Percentiles rank a stretch among this genome's conserved stretches.
phyloP scores from a whole-genome alignment of 495 filamentous ascomycete genomes.

The Xylaria palmicola region DNA sequence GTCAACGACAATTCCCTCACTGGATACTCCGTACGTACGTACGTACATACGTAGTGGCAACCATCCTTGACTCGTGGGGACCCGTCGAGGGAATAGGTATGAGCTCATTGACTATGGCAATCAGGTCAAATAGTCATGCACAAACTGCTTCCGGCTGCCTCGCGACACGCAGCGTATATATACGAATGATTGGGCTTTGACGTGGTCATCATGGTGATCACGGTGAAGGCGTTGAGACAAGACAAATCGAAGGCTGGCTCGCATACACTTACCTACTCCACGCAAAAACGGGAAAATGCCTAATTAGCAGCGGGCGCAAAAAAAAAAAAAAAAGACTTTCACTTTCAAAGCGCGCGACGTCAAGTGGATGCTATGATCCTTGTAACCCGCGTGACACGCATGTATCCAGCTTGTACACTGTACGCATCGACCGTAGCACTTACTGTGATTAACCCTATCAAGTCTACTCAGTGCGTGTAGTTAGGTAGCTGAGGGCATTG shows the following conservation, averaged over 20 bases:
- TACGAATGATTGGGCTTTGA: neutral
- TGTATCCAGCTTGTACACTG: neutral
- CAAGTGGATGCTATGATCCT: neutral
- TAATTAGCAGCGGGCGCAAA: neutral
- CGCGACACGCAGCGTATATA: neutral
- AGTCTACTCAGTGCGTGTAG: no score
- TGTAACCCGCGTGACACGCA: no score
- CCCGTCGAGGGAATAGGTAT: neutral
- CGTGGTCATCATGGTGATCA: neutral
- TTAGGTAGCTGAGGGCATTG: no score
- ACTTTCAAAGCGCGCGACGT: neutral
- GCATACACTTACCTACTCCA: no score
- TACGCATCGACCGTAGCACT: neutral
- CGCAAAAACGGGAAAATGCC: neutral
- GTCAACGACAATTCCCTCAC: conserved; percentile 10
- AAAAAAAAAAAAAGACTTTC: neutral
- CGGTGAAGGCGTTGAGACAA: neutral
- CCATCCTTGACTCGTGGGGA: conserved; percentile 11
- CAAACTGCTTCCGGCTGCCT: neutral
- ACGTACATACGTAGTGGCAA: neutral
- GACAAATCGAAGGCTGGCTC: neutral
- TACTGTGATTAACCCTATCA: no score
- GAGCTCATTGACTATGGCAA: neutral
- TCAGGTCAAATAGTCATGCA: neutral
- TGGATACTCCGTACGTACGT: neutral